Evolutionary conservation across 306 rosid species (phyloP).

Genomic region (Glycyrrhiza uralensis): DNA sequence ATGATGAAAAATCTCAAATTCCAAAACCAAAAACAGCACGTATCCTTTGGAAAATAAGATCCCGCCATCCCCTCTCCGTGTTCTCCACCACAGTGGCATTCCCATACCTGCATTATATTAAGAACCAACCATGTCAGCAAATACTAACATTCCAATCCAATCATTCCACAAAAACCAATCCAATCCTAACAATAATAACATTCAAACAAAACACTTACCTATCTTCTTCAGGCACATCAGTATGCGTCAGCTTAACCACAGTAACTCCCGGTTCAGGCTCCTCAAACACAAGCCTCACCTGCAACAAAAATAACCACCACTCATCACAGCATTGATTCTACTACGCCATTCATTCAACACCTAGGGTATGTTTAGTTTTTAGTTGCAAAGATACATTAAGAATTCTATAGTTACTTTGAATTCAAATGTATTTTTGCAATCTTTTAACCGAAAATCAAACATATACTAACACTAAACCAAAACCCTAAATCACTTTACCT

Average conservation of each 20-base stretch:
- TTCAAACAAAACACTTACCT: conserved; percentile 43
- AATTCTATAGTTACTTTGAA: too few relatives aligned
- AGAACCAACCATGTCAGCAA: not conserved
- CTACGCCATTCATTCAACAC: not conserved
- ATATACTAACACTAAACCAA: not conserved
- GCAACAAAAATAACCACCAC: conserved; percentile 3
- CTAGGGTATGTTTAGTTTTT: too few relatives aligned
- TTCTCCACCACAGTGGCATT: conserved; percentile 96
- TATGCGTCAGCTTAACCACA: conserved; percentile 65
- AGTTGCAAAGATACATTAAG: too few relatives aligned
- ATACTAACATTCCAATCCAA: not conserved
- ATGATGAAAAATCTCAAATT: conserved; percentile 45
- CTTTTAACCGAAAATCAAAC: too few relatives aligned
- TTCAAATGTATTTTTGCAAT: too few relatives aligned
- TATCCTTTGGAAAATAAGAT: conserved; percentile 89
- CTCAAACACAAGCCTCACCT: conserved; percentile 81
- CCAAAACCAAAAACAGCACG: conserved; percentile 96
- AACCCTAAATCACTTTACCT: conserved; percentile 29
- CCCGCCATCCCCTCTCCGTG: conserved; percentile 98
- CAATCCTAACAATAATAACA: not conserved
- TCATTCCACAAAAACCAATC: not conserved
- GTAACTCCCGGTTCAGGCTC: conserved; percentile 90
- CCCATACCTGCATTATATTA: conserved; percentile 64
- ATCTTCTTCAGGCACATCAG: conserved; percentile 89
- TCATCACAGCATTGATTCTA: not conserved